A percentile compares a stretch with the other conserved stretches of the same genome.
phyloP scores from a whole-genome alignment of 371 early-diverging fungal genomes.

The Zychaea mexicana region DNA sequence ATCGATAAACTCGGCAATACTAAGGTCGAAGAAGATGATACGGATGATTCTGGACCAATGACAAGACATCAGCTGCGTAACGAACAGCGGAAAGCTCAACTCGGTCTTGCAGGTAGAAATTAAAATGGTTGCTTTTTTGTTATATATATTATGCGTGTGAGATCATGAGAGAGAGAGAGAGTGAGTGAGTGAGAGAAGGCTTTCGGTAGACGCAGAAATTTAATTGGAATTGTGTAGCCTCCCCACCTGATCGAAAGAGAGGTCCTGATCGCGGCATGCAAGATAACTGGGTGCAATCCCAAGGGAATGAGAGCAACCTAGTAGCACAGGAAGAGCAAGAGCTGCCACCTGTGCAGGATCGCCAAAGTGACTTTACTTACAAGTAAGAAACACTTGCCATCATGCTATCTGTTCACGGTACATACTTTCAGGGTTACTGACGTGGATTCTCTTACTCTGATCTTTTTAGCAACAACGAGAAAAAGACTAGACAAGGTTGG shows the following conservation, averaged over 20 bases:
- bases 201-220: no score
- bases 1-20: slow-evolving; percentile 22
- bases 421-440: no score
- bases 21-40: slow-evolving; percentile 1
- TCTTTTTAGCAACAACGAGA: slow-evolving; percentile 55
- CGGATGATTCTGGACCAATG: not conserved
- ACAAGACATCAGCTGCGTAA: not conserved
- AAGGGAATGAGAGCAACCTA: slow-evolving; percentile 19
- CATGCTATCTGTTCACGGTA: no score
- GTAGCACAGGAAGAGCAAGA: not conserved
- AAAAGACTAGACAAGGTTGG: slow-evolving; percentile 76
- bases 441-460: not conserved
- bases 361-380: not conserved
- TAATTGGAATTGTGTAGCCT: slow-evolving; percentile 20
- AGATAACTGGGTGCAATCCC: not conserved
- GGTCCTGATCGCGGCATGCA: slow-evolving; percentile 4
- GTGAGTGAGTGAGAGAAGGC: no score
- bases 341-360: not conserved
- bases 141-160: no score
- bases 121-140: not conserved
- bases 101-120: slow-evolving; percentile 2
- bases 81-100: slow-evolving; percentile 12
- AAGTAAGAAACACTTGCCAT: not conserved
- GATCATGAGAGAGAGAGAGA: not conserved
- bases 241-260: slow-evolving; percentile 37